Percentiles rank a stretch among this genome's conserved stretches.
These are phyloP conservation scores for Nephelium lappaceum DNA, from an alignment of 345 rosid species.

Conservation along the genomic window DNA sequence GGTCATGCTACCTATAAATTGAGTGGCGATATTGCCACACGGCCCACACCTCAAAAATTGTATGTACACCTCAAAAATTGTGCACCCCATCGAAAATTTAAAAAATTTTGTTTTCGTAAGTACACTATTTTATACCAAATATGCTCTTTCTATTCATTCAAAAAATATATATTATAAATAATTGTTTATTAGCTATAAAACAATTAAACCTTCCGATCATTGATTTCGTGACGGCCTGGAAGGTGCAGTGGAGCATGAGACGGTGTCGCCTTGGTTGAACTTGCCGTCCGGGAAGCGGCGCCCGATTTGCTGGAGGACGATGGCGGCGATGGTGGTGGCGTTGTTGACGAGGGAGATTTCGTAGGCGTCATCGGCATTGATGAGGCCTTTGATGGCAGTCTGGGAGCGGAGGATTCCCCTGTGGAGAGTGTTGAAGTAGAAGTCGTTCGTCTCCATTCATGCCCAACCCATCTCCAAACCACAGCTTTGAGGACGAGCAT, in stretches of 20 bases:
- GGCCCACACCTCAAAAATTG: no score
- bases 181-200: no score
- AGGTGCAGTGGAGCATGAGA: slow-evolving; percentile 70
- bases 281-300: slow-evolving; percentile 57
- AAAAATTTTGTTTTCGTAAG: no score
- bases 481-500: slow-evolving; percentile 48
- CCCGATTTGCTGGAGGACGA: slow-evolving; percentile 72
- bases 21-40: no score
- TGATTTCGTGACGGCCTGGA: slow-evolving; percentile 57
- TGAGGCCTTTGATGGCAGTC: slow-evolving; percentile 51
- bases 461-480: slow-evolving; percentile 48
- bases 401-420: slow-evolving; percentile 58
- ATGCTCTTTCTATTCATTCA: no score
- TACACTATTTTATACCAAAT: no score
- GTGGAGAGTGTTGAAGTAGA: slow-evolving; percentile 67
- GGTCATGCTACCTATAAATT: no score
- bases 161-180: no score
- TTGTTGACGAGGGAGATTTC: slow-evolving; percentile 82
- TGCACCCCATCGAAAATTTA: no score
- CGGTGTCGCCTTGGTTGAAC: slow-evolving; percentile 49
- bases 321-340: slow-evolving; percentile 81
- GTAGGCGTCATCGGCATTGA: slow-evolving; percentile 65
- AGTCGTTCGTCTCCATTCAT: slow-evolving; percentile 49
- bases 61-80: no score
- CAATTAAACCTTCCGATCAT: slow-evolving; percentile 15